Percentiles rank a stretch among this genome's conserved stretches.
Evolutionary conservation across 495 filamentous ascomycete species (phyloP).

Genomic region (Platismatia glauca): DNA sequence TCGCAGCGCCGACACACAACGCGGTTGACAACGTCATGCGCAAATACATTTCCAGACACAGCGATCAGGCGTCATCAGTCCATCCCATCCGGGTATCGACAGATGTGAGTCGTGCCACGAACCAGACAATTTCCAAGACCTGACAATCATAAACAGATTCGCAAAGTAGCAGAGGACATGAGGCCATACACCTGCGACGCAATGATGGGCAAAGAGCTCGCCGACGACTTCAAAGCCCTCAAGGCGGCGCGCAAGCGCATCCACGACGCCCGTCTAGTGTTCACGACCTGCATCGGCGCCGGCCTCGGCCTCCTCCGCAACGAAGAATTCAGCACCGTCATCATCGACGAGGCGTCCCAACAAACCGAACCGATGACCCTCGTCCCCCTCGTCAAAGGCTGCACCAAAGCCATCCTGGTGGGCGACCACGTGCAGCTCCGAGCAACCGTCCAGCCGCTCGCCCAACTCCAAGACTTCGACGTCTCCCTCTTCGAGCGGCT

Average conservation of each 20-base stretch:
- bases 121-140: background rate
- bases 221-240: slow-evolving; percentile 28
- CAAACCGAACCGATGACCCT: slow-evolving; percentile 41
- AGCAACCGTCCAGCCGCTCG: slow-evolving; percentile 38
- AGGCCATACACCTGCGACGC: slow-evolving; percentile 41
- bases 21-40: no score
- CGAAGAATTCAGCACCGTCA: slow-evolving; percentile 38
- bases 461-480: slow-evolving; percentile 33
- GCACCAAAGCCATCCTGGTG: slow-evolving; percentile 38
- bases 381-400: slow-evolving; percentile 43
- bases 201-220: slow-evolving; percentile 39
- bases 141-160: slow-evolving; percentile 26
- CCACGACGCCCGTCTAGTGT: slow-evolving; percentile 34
- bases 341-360: slow-evolving; percentile 47
- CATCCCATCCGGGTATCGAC: slow-evolving; percentile 37
- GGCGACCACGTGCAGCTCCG: slow-evolving; percentile 47
- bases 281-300: slow-evolving; percentile 43
- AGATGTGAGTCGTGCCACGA: slow-evolving; percentile 30
- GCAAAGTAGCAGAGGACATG: slow-evolving; percentile 37
- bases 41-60: no score
- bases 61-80: slow-evolving; percentile 17
- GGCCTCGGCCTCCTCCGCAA: slow-evolving; percentile 39
- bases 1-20: no score
- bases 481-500: slow-evolving; percentile 44
- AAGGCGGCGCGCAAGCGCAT: slow-evolving; percentile 37